phyloP scores from a whole-genome alignment of 1,284 basidiomycete genomes.

The Sanghuangporus baumii region DNA sequence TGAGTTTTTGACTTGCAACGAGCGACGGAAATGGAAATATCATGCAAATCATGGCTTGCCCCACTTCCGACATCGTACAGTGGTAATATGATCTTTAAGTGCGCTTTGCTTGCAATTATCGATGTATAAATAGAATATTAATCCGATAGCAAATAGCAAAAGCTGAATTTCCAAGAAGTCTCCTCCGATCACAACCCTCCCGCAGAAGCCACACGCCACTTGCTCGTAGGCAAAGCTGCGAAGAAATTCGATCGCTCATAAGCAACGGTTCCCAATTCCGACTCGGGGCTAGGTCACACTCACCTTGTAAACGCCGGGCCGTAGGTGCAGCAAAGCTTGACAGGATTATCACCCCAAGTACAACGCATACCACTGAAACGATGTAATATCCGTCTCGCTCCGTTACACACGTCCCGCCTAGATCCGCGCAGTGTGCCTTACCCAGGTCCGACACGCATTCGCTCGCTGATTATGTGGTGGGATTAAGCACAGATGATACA shows the following conservation, averaged over 20 bases:
- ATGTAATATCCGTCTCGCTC: slow-evolving; percentile 92
- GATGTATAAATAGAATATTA: background rate
- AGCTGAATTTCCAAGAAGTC: background rate
- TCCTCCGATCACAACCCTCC: background rate
- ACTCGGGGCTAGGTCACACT: slow-evolving; percentile 24
- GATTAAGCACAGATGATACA: background rate
- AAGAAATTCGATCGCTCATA: background rate
- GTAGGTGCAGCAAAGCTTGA: slow-evolving; percentile 80
- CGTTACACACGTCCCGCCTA: slow-evolving; percentile 78
- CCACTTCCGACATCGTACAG: no score
- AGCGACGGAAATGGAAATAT: no score
- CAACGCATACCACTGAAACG: slow-evolving; percentile 76
- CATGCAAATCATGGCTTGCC: no score
- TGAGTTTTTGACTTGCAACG: no score
- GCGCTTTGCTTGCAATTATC: background rate
- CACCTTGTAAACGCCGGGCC: slow-evolving; percentile 81
- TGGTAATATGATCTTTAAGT: background rate
- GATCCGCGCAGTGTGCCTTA: slow-evolving; percentile 69
- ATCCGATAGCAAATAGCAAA: background rate
- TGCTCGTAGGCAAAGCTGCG: slow-evolving; percentile 28
- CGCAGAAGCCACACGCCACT: slow-evolving; percentile 46
- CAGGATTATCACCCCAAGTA: slow-evolving; percentile 68
- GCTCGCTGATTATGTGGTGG: slow-evolving; percentile 38
- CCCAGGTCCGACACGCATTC: slow-evolving; percentile 92
- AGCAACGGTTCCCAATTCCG: background rate